Conservation (phyloP, 176 grass and related monocot species). For the Rhipidocladum racemiflorum region DNA sequence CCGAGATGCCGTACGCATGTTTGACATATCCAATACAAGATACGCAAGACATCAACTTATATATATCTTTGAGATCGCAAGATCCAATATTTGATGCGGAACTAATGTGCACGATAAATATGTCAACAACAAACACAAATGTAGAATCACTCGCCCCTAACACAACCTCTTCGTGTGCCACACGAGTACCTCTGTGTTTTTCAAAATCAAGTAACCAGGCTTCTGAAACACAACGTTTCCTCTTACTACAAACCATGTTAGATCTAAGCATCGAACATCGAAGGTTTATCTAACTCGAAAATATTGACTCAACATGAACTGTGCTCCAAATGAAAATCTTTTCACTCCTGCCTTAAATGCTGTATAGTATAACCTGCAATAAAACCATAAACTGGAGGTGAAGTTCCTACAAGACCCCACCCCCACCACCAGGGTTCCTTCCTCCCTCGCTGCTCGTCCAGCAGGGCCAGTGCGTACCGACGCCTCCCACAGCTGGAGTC, state of each 20-base stretch:
- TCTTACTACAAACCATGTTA: neutral
- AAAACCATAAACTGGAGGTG: neutral
- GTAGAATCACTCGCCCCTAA: neutral
- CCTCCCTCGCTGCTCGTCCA: neutral
- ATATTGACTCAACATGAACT: neutral
- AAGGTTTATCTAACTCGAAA: neutral
- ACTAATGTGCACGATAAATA: neutral
- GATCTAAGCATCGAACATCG: neutral
- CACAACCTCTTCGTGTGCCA: neutral
- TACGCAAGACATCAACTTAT: neutral
- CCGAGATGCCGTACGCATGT: neutral
- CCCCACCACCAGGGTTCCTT: neutral
- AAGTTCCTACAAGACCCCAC: neutral
- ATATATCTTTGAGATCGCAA: too few species aligned
- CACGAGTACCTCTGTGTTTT: neutral
- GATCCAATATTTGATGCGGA: neutral
- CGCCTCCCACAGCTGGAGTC: constrained; percentile 28
- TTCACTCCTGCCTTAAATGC: neutral
- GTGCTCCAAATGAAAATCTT: neutral
- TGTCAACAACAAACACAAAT: neutral
- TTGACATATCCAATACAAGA: neutral
- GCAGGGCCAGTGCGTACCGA: neutral
- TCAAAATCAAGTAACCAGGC: neutral
- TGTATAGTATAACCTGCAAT: neutral
- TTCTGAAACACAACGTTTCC: neutral